Percentiles rank a stretch among this genome's conserved stretches.
phyloP scores from a whole-genome alignment of 2,329 filamentous ascomycete species.

The Trichoderma pleuroti region DNA sequence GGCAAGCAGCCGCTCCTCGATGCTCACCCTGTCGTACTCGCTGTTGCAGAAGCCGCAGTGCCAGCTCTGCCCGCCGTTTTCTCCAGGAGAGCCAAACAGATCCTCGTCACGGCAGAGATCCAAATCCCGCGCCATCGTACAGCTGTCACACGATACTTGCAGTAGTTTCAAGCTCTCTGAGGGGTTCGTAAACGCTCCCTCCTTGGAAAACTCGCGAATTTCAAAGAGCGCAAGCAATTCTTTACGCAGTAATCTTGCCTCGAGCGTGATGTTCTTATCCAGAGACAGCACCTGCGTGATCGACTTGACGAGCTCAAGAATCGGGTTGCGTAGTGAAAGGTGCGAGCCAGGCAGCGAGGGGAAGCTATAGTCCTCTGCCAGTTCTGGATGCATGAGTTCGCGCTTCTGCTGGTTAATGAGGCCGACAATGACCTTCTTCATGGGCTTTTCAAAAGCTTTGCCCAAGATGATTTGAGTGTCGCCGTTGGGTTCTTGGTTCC shows the following conservation, averaged over 20 bases:
- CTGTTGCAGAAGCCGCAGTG: constrained; percentile 71
- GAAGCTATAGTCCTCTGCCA: constrained; percentile 83
- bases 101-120: constrained; percentile 90
- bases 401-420: constrained; percentile 84
- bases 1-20: constrained; percentile 79
- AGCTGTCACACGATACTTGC: constrained; percentile 83
- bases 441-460: constrained; percentile 79
- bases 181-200: constrained; percentile 85
- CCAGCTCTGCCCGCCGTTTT: constrained; percentile 53
- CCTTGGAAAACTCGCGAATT: constrained; percentile 85
- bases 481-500: constrained; percentile 55
- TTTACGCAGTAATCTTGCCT: constrained; percentile 82
- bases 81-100: constrained; percentile 47
- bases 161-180: constrained; percentile 68
- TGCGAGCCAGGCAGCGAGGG: constrained; percentile 74
- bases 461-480: constrained; percentile 66
- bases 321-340: constrained; percentile 55
- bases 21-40: constrained; percentile 70
- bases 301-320: constrained; percentile 86
- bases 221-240: constrained; percentile 89
- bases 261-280: constrained; percentile 84
- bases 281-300: constrained; percentile 90
- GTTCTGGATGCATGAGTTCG: constrained; percentile 83
- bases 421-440: constrained; percentile 81
- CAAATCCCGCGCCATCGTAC: constrained; percentile 82